A percentile compares a stretch with the other conserved stretches of the same genome.
Evolutionary conservation across 1,284 basidiomycete genomes (phyloP).

Genomic region (Sanghuangporus weigelae): DNA sequence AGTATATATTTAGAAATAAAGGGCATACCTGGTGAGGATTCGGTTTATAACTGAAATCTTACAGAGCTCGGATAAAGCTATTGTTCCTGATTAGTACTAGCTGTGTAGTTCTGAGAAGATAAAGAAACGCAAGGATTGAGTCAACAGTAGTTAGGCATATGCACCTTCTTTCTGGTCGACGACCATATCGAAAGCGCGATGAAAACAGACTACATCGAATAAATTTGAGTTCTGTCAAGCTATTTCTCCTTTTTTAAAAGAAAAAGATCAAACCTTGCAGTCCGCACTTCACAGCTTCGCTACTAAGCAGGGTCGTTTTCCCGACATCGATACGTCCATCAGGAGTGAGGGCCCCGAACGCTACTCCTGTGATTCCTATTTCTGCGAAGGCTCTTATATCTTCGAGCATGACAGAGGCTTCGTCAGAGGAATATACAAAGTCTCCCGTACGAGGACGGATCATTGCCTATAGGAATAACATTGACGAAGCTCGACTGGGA

Average conservation of each 20-base stretch:
- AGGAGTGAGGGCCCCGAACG: constrained; percentile 58
- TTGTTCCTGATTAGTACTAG: background rate
- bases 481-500: too few relatives aligned
- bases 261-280: constrained; percentile 55
- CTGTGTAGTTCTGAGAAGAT: background rate
- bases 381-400: constrained; percentile 62
- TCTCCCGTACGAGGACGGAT: constrained; percentile 73
- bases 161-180: constrained; percentile 48
- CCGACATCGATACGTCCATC: constrained; percentile 58
- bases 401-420: constrained; percentile 66
- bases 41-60: constrained; percentile 61
- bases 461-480: constrained; percentile 51
- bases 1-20: background rate
- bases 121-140: background rate
- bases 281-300: background rate
- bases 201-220: constrained; percentile 62
- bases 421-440: constrained; percentile 63
- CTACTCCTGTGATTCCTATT: constrained; percentile 57
- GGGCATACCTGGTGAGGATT: constrained; percentile 65
- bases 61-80: constrained; percentile 52
- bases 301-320: constrained; percentile 33
- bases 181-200: constrained; percentile 78
- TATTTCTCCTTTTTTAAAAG: too few relatives aligned
- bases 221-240: background rate
- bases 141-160: constrained; percentile 8